Evolutionary conservation across 805 yeast species (phyloP).

Genomic region (Metschnikowia kofuensis): DNA sequence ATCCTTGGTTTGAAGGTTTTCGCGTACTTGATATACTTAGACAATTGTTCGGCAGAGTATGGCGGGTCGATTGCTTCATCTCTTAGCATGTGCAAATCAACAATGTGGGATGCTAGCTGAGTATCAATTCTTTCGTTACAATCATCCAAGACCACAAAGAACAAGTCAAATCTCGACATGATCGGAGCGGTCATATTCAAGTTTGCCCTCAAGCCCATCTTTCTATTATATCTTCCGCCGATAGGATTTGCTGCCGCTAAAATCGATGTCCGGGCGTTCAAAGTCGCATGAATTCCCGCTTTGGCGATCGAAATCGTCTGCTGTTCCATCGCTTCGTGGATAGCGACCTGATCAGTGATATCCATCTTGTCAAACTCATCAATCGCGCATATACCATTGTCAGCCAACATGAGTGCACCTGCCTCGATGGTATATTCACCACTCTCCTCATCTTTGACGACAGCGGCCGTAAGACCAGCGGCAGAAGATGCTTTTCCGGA

Average conservation of each 20-base stretch:
- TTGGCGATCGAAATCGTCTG: slow-evolving; percentile 98
- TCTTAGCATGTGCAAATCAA: slow-evolving; percentile 83
- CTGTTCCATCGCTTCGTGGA: slow-evolving; percentile 99
- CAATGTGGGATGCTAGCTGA: slow-evolving; percentile 87
- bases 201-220: slow-evolving; percentile 77
- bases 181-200: slow-evolving; percentile 96
- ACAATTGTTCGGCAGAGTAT: slow-evolving; percentile 80
- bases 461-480: slow-evolving; percentile 98
- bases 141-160: slow-evolving; percentile 92
- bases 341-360: slow-evolving; percentile 90
- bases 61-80: slow-evolving; percentile 92
- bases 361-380: slow-evolving; percentile 99
- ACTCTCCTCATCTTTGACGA: slow-evolving; percentile 93
- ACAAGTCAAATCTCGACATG: slow-evolving; percentile 96
- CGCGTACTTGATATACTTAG: slow-evolving; percentile 88
- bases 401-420: slow-evolving; percentile 97
- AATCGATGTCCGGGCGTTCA: slow-evolving; percentile 94
- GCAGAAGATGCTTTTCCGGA: slow-evolving; percentile 99
- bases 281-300: slow-evolving; percentile 97
- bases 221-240: slow-evolving; percentile 93
- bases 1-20: slow-evolving; percentile 87
- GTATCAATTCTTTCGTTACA: slow-evolving; percentile 90
- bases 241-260: slow-evolving; percentile 98
- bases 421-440: slow-evolving; percentile 98
- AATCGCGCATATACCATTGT: slow-evolving; percentile 96